A percentile compares a stretch with the other conserved stretches of the same genome.
Evolutionary conservation across 768 basidiomycete species (phyloP).

Genomic region (Hygrophorus russula): DNA sequence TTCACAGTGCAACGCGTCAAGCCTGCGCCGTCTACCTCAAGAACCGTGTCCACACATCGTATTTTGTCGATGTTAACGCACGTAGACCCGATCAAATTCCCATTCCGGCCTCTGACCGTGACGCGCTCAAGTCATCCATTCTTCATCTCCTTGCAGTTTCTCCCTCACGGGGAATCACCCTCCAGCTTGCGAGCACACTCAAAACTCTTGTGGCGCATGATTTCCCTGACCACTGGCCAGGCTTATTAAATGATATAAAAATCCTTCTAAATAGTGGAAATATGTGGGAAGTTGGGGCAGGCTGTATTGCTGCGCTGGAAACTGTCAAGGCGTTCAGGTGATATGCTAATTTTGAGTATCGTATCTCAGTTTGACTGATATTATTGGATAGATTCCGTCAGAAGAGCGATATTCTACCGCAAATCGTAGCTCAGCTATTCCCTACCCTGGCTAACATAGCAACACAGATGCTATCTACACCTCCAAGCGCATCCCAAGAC

Average conservation of each 20-base stretch:
- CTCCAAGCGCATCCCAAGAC: slow-evolving; percentile 54
- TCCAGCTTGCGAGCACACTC: slow-evolving; percentile 66
- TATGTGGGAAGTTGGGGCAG: slow-evolving; percentile 69
- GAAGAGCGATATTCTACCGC: slow-evolving; percentile 44
- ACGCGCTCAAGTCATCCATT: slow-evolving; percentile 57
- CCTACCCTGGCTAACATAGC: slow-evolving; percentile 72
- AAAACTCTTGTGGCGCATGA: slow-evolving; percentile 68
- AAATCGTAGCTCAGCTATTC: slow-evolving; percentile 53
- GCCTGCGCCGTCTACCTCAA: slow-evolving; percentile 85
- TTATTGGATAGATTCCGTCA: slow-evolving; percentile 53
- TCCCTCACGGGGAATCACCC: slow-evolving; percentile 53
- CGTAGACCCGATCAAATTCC: slow-evolving; percentile 49
- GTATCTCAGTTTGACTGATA: neutral
- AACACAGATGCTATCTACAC: slow-evolving; percentile 50
- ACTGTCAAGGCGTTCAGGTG: slow-evolving; percentile 68
- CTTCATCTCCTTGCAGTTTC: slow-evolving; percentile 61
- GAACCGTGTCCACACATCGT: slow-evolving; percentile 69
- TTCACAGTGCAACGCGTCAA: slow-evolving; percentile 63
- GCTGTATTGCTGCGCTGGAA: slow-evolving; percentile 69
- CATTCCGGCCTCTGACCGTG: slow-evolving; percentile 59
- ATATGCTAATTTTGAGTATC: slow-evolving; percentile 10
- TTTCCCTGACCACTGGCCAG: slow-evolving; percentile 71
- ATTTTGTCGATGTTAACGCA: slow-evolving; percentile 26
- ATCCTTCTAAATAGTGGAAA: slow-evolving; percentile 49
- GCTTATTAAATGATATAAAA: slow-evolving; percentile 56